A percentile compares a stretch with the other conserved stretches of the same genome.
phyloP scores from a whole-genome alignment of 257 asterid genomes.

The Ehretia macrophylla region DNA sequence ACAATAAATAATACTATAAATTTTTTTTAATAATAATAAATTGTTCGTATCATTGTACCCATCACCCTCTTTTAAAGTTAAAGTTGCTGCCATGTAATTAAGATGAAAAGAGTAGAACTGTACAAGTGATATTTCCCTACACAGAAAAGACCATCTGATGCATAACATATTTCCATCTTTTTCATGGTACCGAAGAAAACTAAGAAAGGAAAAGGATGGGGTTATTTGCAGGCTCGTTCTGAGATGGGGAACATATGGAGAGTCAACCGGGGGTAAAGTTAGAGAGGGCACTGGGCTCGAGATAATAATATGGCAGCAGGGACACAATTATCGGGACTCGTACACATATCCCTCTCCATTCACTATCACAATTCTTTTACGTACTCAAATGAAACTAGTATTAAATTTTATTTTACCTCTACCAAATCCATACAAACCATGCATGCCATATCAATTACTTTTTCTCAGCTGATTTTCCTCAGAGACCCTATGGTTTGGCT shows the following conservation, averaged over 20 bases:
- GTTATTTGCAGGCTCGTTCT: neutral
- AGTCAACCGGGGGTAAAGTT: slow-evolving; percentile 24
- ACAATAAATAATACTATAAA: no score
- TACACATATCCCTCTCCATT: neutral
- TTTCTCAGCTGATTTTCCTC: neutral
- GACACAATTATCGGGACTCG: slow-evolving; percentile 33
- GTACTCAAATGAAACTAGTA: slow-evolving; percentile 8
- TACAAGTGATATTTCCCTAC: no score
- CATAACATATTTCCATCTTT: no score
- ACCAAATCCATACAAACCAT: neutral
- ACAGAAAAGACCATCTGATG: no score
- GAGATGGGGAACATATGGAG: neutral
- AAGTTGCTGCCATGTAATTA: no score
- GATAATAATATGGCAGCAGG: slow-evolving; percentile 8
- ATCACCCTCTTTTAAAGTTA: no score
- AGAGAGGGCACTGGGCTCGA: slow-evolving; percentile 37
- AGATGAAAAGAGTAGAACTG: no score
- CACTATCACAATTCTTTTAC: neutral
- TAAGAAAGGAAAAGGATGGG: neutral
- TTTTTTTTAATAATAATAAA: no score
- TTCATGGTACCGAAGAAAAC: no score
- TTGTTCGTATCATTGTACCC: no score
- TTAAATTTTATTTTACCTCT: slow-evolving; percentile 21
- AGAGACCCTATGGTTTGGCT: neutral
- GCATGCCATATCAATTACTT: neutral